Evolutionary conservation across 2,329 filamentous ascomycete genomes (phyloP).

Genomic region (Xylariaceae sp.): DNA sequence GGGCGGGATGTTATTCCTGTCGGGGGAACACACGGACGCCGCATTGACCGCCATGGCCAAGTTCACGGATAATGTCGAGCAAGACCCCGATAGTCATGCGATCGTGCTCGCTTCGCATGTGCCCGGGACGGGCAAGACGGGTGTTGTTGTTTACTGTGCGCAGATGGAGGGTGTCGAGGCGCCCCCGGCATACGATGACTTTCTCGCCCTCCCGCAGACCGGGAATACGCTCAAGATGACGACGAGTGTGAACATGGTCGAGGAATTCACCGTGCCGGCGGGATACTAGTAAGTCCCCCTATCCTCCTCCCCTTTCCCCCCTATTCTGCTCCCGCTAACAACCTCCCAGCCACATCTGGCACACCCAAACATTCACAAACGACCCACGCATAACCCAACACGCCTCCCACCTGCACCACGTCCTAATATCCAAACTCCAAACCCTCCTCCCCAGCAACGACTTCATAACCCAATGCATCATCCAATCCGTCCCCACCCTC

Average conservation of each 20-base stretch:
- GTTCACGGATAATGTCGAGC: conserved; percentile 2
- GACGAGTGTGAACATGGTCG: background rate
- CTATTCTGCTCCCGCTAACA: background rate
- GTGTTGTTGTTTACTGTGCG: background rate
- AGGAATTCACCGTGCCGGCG: background rate
- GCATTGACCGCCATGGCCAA: background rate
- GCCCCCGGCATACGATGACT: background rate
- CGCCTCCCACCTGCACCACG: conserved; percentile 9
- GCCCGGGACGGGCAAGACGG: background rate
- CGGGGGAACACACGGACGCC: background rate
- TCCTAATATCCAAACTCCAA: conserved; percentile 5
- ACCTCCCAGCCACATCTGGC: conserved; percentile 12
- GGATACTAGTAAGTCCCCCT: conserved; percentile 7
- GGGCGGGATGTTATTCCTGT: conserved; percentile 6
- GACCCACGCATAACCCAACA: conserved; percentile 12
- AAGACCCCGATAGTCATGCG: conserved; percentile 5
- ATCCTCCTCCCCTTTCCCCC: no score
- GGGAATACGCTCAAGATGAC: background rate
- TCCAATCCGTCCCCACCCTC: conserved; percentile 12
- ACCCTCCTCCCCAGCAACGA: conserved; percentile 8
- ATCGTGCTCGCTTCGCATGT: background rate
- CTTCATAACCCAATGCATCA: conserved; percentile 18
- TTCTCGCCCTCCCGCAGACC: background rate
- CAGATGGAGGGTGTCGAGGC: conserved; percentile 3
- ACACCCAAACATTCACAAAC: conserved; percentile 17